A percentile compares a stretch with the other conserved stretches of the same genome.
Conservation (phyloP, 116 monocot species). For the Dioscorea cayenensis region DNA sequence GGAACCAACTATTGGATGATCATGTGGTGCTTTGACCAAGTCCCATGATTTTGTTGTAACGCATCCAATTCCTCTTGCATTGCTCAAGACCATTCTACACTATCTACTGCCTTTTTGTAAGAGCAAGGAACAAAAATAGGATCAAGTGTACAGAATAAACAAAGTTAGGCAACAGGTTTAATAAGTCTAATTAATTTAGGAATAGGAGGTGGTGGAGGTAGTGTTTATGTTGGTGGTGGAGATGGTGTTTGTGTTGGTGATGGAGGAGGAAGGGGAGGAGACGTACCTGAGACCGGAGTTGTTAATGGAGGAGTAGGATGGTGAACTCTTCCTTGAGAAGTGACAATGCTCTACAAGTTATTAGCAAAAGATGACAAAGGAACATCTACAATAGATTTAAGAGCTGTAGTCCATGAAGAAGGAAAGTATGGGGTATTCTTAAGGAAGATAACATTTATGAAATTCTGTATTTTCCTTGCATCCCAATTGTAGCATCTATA, state of each 20-base stretch:
- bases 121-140: not conserved
- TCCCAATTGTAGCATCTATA: slow-evolving; percentile 9
- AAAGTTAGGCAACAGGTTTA: not conserved
- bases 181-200: not conserved
- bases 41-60: not conserved
- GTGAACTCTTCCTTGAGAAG: not conserved
- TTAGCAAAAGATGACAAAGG: not conserved
- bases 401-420: not conserved
- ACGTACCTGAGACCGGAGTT: too few relatives aligned
- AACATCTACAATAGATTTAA: not conserved
- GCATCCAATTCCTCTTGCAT: slow-evolving; percentile 9
- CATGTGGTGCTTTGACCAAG: not conserved
- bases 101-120: not conserved
- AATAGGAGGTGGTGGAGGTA: not conserved
- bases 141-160: not conserved
- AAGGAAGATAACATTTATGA: slow-evolving; percentile 9
- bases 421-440: slow-evolving; percentile 6
- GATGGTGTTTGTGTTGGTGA: not conserved
- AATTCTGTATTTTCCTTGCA: not conserved
- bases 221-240: too few relatives aligned
- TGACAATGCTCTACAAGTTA: not conserved
- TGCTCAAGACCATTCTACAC: slow-evolving; percentile 1
- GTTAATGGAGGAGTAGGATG: too few relatives aligned
- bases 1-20: not conserved
- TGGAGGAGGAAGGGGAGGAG: not conserved